Percentiles rank a stretch among this genome's conserved stretches.
These are phyloP conservation scores for Lachancea thermotolerans DNA, from an alignment of 805 yeast species.

Conservation along the genomic window DNA sequence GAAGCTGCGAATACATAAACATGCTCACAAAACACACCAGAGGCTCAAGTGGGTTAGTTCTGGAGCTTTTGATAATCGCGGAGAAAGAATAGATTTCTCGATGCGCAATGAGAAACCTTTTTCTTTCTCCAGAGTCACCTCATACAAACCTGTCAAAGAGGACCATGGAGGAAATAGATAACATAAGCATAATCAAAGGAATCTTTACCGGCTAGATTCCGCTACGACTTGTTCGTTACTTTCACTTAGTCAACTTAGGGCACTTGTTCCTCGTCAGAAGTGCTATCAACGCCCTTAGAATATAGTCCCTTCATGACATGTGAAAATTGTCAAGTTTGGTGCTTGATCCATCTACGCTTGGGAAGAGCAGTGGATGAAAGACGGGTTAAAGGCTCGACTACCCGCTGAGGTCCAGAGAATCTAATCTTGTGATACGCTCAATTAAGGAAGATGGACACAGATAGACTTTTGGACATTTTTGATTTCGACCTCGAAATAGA, in stretches of 20 bases:
- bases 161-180: no score
- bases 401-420: not conserved
- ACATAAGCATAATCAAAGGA: no score
- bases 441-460: conserved; percentile 6
- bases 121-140: conserved; percentile 59
- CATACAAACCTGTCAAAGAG: conserved; percentile 15
- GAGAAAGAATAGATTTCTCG: conserved; percentile 49
- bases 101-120: conserved; percentile 72
- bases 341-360: not conserved
- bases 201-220: no score
- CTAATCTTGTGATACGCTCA: not conserved
- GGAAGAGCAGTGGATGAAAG: not conserved
- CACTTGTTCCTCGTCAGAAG: not conserved
- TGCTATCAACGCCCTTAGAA: not conserved
- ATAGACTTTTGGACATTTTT: conserved; percentile 17
- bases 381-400: no score
- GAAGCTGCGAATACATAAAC: conserved; percentile 48
- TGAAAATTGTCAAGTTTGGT: not conserved
- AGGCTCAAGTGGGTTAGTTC: conserved; percentile 67
- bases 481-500: conserved; percentile 29
- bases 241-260: no score
- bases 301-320: not conserved
- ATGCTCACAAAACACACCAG: conserved; percentile 60
- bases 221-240: no score
- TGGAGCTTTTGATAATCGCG: conserved; percentile 50